Evolutionary conservation across 2,329 filamentous ascomycete genomes (phyloP).

Genomic region (Colletotrichum lentis): DNA sequence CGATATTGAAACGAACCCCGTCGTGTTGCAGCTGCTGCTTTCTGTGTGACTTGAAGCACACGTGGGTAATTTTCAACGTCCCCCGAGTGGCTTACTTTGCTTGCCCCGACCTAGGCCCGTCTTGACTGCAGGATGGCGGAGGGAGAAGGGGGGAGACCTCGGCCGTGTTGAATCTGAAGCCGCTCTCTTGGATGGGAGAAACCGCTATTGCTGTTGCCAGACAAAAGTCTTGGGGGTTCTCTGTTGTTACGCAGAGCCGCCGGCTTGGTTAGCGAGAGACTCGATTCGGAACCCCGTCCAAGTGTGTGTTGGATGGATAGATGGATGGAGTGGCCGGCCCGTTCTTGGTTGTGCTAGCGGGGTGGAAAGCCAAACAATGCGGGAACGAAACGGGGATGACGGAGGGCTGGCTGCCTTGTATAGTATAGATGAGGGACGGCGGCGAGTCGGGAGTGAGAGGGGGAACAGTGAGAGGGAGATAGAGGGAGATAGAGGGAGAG

Average conservation of each 20-base stretch:
- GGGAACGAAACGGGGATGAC: not conserved
- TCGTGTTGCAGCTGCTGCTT: slow-evolving; percentile 8
- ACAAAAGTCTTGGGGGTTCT: not conserved
- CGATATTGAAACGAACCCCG: slow-evolving; percentile 22
- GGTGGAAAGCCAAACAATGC: slow-evolving; percentile 7
- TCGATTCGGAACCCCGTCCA: slow-evolving; percentile 6
- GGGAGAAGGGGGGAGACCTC: not conserved
- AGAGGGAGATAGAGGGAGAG: too few relatives aligned
- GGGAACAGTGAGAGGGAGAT: too few relatives aligned
- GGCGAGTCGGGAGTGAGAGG: too few relatives aligned
- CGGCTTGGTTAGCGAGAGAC: slow-evolving; percentile 27
- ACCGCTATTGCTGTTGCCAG: not conserved
- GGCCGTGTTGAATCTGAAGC: slow-evolving; percentile 13
- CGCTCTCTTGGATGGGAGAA: not conserved
- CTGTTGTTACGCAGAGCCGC: slow-evolving; percentile 24
- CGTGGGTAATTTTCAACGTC: slow-evolving; percentile 17
- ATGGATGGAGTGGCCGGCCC: too few relatives aligned
- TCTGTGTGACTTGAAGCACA: slow-evolving; percentile 28
- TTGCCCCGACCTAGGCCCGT: slow-evolving; percentile 21
- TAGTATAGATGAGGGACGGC: too few relatives aligned
- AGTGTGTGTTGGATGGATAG: slow-evolving; percentile 3
- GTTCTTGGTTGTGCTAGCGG: not conserved
- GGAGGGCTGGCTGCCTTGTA: not conserved
- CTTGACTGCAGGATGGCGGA: slow-evolving; percentile 20
- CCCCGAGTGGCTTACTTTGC: slow-evolving; percentile 14